Base-by-base conservation (phyloP, 1,284 basidiomycete species). In the Sanghuangporus baumii region DNA sequence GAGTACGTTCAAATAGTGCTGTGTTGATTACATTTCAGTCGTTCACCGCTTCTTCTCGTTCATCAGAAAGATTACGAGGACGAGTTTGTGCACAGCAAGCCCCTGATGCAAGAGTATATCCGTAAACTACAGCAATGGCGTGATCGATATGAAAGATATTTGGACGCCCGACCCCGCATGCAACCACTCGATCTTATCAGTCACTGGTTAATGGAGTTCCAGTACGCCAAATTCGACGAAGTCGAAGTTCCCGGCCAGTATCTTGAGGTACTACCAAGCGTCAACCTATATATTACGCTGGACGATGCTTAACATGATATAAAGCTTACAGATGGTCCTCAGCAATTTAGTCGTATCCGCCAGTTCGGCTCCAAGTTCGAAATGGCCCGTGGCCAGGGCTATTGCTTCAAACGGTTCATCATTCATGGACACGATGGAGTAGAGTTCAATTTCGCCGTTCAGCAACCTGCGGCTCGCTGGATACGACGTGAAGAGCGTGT, bases 231-330 rank as follows among this genome's bases (percentile, higher is more conserved):
- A 74, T 96, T 98, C 63, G 97, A 99, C 70, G 97, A 99, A 68
- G 94, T 99, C 57, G 97, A 99, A 74, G 88, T 99, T 61, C 97
- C 97, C 20, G 97, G 97, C 8, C 97, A 99, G 75, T 99, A 99
- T 71, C 91, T 96, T 0, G 93, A 96, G 83, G 94, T 92, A 64
- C 68, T 14, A 81, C 57, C 0, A 3, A 37, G 3, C 18, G 64
- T 67, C 61, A 68, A 31, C 12, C 34, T 59, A 40, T 14, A 26
- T n/a, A 36, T 51, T 38, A 55, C 6, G 38, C 16, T 46, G 40
- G 51, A 60, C 31, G 18, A 26, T 46, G 20, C 14, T 60, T 48
- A n/a, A 59, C 31, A 12, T 46, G 54, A 60, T 40, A 55, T 54
- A 36, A 65, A 65, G 91, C 92, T 97, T 72, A 95, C 96, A 73